Base-by-base conservation (phyloP, 2,329 filamentous ascomycete genomes). In the Scedosporium boydii region DNA sequence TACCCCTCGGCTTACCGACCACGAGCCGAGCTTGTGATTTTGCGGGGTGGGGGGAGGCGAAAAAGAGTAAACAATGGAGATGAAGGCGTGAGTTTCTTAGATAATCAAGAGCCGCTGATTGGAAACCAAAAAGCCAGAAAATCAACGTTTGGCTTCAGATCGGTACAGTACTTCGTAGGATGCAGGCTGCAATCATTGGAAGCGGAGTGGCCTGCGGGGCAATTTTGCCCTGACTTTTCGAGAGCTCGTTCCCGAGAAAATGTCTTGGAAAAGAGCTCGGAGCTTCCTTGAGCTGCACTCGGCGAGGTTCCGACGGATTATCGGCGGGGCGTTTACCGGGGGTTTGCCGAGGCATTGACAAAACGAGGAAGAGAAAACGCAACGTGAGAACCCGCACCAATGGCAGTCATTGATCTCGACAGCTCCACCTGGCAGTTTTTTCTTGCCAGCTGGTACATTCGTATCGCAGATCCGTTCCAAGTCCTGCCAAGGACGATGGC, bases 1-100 rank as follows among this genome's bases (percentile, higher is more conserved):
- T 57, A 58, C 61, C 61, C 60, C 66, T 64, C 67, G 51, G 18
- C 72, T 79, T 78, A 72, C 79, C 79, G 80, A 82, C 72, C 65
- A 70, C 68, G 71, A 78, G 76, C 79, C 79, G 79, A 82, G 80
- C 80, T 82, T 82, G 80, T 82, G 80, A 82, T 78, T 77, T 77
- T 81, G 79, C 79, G 79, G 79, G 79, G 79, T 67, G 70, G 58
- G 29, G 65, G 65, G 62, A 48, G 42, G 58, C 44, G 38, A 61
- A 64, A 42, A 51, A 61, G 6, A 12, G n/a, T n/a, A n/a, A 14
- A 46, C 60, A 38, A 42, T 3, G n/a, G 46, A 12, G 51, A 23
- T n/a, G 16, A 48, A 21, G 51, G 12, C 51, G 21, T 18, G 51
- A 48, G 12, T 6, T 21, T 26, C 18, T 55, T 55, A 55, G 18